Evolutionary conservation across 2,329 filamentous ascomycete genomes (phyloP), one percentile per base, ranked within the genome.

Genomic region (Phialophora tarda): DNA sequence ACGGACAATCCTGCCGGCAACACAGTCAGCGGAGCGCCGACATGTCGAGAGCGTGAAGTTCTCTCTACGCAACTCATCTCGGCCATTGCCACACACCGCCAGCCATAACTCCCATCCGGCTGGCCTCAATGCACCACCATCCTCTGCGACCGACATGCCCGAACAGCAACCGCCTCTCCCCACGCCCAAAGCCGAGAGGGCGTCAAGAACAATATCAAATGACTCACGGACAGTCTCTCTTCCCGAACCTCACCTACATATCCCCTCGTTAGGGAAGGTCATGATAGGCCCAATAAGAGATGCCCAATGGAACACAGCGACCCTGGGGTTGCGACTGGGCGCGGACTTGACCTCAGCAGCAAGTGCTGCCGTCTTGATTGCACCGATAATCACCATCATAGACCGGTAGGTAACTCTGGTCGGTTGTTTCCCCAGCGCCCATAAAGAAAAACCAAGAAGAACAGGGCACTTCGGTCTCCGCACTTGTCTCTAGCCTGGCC

Each of bases 301-400:
- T 5, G 10, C 32, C 47, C 57, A 65, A 78, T 94, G 91, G 90
- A 96, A 96, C 77, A 93, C 91, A 26, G 85, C 87, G 70, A 89
- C 91, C 72, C 78, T 96, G 63, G 85, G 85, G 14, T 77, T 84
- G 71, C 85, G 92, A 60, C 75, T 96, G 12, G 86, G 83, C 51
- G 85, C 88, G 17, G 92, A 97, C 80, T 78, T 86, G 24, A 77
- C 85, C 53, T 89, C 89, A 73, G 93, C 92, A 1, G 84, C 86
- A 1, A 85, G 86, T 54, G 91, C 93, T 11, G 92, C 90, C 1
- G 85, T 85, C 6, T 81, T 95, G 67, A 90, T 97, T 56, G 92
- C 93, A 62, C 93, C 93, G 1, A 76, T 96, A 47, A 94, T 97
- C 69, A 91, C 90, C 44, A 89, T 95, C 71, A 95, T 97, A 78